Conservation (phyloP, 2,329 filamentous ascomycete genomes). For the Arachnomyces sp. region DNA sequence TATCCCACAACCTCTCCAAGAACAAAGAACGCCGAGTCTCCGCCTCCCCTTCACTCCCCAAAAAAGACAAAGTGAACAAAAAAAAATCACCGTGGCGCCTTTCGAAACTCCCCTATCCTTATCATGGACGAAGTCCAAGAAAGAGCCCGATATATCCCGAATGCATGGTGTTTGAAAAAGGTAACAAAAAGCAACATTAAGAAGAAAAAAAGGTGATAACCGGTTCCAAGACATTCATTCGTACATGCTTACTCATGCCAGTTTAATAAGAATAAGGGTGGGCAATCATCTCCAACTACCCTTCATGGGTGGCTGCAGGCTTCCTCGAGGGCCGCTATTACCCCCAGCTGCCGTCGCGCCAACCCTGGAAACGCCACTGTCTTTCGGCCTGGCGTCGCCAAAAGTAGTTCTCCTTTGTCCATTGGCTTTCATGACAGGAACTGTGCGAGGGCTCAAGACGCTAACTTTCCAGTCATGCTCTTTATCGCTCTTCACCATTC, state of each 20-base stretch:
- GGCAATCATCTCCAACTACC: conserved; percentile 21
- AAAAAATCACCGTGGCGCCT: background rate
- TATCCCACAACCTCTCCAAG: background rate
- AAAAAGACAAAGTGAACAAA: background rate
- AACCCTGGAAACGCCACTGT: conserved; percentile 32
- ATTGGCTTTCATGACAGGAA: conserved; percentile 51
- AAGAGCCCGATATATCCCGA: background rate
- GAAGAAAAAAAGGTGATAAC: background rate
- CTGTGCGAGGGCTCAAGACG: conserved; percentile 55
- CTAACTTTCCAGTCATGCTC: conserved; percentile 48
- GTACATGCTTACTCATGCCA: conserved; percentile 1
- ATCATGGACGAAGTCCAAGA: too few relatives aligned
- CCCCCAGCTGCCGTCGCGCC: conserved; percentile 31
- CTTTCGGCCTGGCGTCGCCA: conserved; percentile 33
- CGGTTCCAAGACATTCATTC: conserved; percentile 3
- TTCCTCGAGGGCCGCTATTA: conserved; percentile 24
- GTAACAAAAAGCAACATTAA: conserved; percentile 11
- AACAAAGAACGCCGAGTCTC: conserved; percentile 1
- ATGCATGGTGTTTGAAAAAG: background rate
- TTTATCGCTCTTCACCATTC: conserved; percentile 58
- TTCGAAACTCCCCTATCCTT: background rate
- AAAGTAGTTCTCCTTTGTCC: conserved; percentile 36
- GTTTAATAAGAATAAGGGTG: conserved; percentile 1
- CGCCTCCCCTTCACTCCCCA: conserved; percentile 5
- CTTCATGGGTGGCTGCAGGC: conserved; percentile 21